Percentiles rank a stretch among this genome's conserved stretches.
phyloP scores from a whole-genome alignment of 306 rosid genomes.

The Vigna reflexopilosa region DNA sequence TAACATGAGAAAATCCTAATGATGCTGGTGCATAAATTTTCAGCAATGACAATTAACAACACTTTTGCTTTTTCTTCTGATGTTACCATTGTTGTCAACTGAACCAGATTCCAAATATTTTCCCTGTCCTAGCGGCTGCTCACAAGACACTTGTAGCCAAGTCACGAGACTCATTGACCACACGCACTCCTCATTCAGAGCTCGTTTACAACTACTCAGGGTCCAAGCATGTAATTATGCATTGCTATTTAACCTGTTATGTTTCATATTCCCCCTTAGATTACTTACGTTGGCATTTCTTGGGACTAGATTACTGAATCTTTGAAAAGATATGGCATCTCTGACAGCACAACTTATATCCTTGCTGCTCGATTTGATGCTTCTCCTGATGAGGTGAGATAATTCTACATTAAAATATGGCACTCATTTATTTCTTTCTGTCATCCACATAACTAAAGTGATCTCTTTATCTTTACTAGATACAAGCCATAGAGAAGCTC shows the following conservation, averaged over 20 bases:
- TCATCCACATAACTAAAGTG: conserved; percentile 4
- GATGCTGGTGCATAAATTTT: conserved; percentile 31
- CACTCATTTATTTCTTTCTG: not conserved
- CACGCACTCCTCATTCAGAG: conserved; percentile 94
- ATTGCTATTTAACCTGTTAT: conserved; percentile 24
- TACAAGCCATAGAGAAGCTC: conserved; percentile 72
- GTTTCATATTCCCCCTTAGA: conserved; percentile 20
- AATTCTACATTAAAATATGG: conserved; percentile 17
- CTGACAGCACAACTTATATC: conserved; percentile 70
- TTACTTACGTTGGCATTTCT: conserved; percentile 47
- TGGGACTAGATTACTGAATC: conserved; percentile 82
- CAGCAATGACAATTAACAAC: not conserved
- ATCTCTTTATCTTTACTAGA: conserved; percentile 45
- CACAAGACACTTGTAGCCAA: conserved; percentile 77
- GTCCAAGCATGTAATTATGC: conserved; percentile 80
- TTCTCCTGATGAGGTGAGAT: conserved; percentile 72
- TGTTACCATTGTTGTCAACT: conserved; percentile 35
- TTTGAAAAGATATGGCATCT: conserved; percentile 86
- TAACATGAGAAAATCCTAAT: conserved; percentile 10
- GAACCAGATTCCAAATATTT: conserved; percentile 84
- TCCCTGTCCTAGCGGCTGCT: conserved; percentile 83
- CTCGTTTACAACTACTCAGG: conserved; percentile 92
- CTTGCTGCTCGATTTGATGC: conserved; percentile 85
- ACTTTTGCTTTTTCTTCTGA: conserved; percentile 34
- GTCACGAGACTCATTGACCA: conserved; percentile 77